Evolutionary conservation across 2,329 filamentous ascomycete species (phyloP).

Genomic region (Penicillium sp.): DNA sequence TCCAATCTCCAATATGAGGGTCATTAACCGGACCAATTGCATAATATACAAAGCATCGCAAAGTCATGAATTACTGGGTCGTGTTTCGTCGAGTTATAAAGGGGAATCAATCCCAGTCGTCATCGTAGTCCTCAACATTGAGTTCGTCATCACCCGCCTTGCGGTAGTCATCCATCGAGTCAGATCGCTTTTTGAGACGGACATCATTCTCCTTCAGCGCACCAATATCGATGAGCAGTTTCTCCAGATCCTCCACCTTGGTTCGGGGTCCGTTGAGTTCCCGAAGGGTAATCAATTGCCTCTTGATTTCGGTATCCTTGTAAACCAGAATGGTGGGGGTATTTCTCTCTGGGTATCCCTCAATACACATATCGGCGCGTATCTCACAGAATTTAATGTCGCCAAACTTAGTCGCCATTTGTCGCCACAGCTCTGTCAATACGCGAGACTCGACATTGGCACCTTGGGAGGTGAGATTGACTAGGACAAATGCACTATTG

Average conservation of each 20-base stretch:
- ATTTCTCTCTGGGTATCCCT: conserved; percentile 93
- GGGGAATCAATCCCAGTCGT: conserved; percentile 60
- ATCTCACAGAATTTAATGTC: conserved; percentile 99
- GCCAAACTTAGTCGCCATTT: conserved; percentile 81
- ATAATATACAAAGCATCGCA: conserved; percentile 28
- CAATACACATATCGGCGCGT: conserved; percentile 86
- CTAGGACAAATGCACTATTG: conserved; percentile 67
- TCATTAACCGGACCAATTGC: conserved; percentile 9
- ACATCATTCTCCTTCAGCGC: conserved; percentile 79
- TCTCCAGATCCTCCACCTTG: conserved; percentile 75
- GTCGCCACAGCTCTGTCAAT: conserved; percentile 81
- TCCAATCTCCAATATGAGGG: neutral
- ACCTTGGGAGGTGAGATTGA: conserved; percentile 79
- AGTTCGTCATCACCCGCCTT: conserved; percentile 57
- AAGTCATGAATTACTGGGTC: conserved; percentile 20
- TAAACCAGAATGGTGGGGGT: conserved; percentile 94
- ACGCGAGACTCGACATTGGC: conserved; percentile 85
- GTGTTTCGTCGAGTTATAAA: conserved; percentile 3
- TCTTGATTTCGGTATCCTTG: conserved; percentile 87
- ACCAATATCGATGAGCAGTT: conserved; percentile 78
- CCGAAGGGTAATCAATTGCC: conserved; percentile 86
- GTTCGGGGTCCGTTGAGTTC: conserved; percentile 75
- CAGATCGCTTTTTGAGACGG: conserved; percentile 65
- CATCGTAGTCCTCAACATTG: conserved; percentile 54
- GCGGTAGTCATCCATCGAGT: conserved; percentile 59